Evolutionary conservation across 2,329 filamentous ascomycete genomes (phyloP).

Genomic region (Claviceps cyperi): DNA sequence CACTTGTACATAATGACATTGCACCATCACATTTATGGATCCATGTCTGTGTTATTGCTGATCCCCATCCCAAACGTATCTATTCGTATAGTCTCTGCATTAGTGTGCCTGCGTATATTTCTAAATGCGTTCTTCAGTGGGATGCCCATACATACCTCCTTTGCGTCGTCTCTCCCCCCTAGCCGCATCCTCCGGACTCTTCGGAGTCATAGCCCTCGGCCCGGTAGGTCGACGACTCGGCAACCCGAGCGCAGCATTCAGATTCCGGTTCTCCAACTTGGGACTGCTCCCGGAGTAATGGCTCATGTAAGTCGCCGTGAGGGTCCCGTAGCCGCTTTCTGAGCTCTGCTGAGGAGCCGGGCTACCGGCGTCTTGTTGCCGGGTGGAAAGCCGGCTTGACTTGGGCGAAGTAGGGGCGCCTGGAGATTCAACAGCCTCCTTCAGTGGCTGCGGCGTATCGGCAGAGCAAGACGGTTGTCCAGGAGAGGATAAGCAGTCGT

Average conservation of each 20-base stretch:
- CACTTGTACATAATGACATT: too few species aligned
- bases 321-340: slow-evolving; percentile 38
- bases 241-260: slow-evolving; percentile 37
- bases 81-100: not conserved
- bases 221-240: slow-evolving; percentile 42
- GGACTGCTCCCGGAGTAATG: slow-evolving; percentile 42
- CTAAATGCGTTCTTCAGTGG: not conserved
- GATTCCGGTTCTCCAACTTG: slow-evolving; percentile 41
- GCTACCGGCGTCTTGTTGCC: slow-evolving; percentile 36
- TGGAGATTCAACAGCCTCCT: slow-evolving; percentile 40
- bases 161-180: slow-evolving; percentile 37
- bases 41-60: slow-evolving; percentile 23
- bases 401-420: slow-evolving; percentile 30
- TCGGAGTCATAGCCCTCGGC: slow-evolving; percentile 47
- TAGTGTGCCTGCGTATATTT: not conserved
- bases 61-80: slow-evolving; percentile 18
- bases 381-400: slow-evolving; percentile 32
- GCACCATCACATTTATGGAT: slow-evolving; percentile 10
- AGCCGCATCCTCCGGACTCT: slow-evolving; percentile 30
- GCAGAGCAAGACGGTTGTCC: slow-evolving; percentile 23
- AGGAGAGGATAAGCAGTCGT: slow-evolving; percentile 31
- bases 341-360: slow-evolving; percentile 42
- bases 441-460: slow-evolving; percentile 40
- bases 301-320: slow-evolving; percentile 30
- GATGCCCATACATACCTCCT: slow-evolving; percentile 33